Evolutionary conservation across 2,329 filamentous ascomycete genomes (phyloP).

Genomic region (Calycina herbarum): DNA sequence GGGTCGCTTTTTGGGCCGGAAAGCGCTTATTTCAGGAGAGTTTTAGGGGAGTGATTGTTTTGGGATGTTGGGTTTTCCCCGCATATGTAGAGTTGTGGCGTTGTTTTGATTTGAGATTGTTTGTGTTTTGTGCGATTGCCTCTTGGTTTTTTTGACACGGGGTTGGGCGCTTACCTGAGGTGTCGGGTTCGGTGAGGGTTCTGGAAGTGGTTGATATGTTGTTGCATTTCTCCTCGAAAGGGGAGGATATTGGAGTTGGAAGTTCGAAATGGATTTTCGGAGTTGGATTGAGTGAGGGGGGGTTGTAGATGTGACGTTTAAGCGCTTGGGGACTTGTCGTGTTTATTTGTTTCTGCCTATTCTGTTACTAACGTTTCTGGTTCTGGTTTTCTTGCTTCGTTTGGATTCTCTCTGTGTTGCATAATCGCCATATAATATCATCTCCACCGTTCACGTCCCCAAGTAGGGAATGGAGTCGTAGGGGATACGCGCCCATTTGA

Average conservation of each 20-base stretch:
- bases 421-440: neutral
- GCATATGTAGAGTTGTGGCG: neutral
- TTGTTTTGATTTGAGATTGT: neutral
- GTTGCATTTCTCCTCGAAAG: neutral
- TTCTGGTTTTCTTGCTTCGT: neutral
- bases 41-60: neutral
- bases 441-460: neutral
- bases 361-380: neutral
- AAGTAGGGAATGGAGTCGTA: neutral
- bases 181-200: neutral
- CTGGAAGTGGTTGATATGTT: neutral
- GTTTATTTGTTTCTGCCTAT: neutral
- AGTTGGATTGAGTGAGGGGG: neutral
- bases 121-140: neutral
- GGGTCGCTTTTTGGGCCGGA: constrained; percentile 1
- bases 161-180: neutral
- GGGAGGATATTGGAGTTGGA: neutral
- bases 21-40: neutral
- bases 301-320: neutral
- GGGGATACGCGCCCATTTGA: neutral
- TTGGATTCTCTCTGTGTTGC: neutral
- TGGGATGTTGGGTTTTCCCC: neutral
- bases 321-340: neutral
- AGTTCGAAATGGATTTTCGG: neutral
- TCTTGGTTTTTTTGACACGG: neutral